Evolutionary conservation across 148 eudicot genomes (phyloP).

Genomic region (Cornus controversa): DNA sequence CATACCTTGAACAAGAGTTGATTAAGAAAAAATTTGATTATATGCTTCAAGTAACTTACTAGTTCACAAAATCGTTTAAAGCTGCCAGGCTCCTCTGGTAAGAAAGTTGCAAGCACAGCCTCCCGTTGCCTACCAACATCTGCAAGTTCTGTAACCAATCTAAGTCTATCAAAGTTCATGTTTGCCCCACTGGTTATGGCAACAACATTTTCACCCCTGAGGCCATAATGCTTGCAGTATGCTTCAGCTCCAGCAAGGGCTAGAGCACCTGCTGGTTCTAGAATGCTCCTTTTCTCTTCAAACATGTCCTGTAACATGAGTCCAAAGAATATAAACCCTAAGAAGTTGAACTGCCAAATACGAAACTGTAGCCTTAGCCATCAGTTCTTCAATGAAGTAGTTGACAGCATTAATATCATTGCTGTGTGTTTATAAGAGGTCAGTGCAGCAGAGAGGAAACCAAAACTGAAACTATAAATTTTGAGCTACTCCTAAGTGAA

Average conservation of each 20-base stretch:
- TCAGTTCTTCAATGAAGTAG: background rate
- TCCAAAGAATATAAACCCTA: background rate
- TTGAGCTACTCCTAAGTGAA: background rate
- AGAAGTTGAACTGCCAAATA: background rate
- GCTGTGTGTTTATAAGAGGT: background rate
- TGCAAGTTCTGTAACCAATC: conserved; percentile 97
- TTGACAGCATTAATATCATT: background rate
- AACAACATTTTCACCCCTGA: conserved; percentile 77
- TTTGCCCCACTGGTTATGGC: conserved; percentile 94
- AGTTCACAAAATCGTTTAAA: conserved; percentile 72
- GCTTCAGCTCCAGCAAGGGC: conserved; percentile 99
- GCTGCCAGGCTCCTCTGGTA: conserved; percentile 89
- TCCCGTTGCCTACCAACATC: conserved; percentile 93
- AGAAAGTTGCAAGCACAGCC: conserved; percentile 91
- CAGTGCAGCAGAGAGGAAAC: background rate
- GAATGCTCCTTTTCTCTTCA: conserved; percentile 95
- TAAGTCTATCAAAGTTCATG: conserved; percentile 95
- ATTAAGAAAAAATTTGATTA: background rate
- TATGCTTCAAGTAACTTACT: conserved; percentile 37
- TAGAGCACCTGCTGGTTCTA: conserved; percentile 99
- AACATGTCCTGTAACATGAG: conserved; percentile 75
- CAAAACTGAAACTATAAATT: background rate
- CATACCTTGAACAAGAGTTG: background rate
- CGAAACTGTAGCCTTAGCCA: background rate
- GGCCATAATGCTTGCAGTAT: conserved; percentile 85